phyloP scores from a whole-genome alignment of 495 filamentous ascomycete genomes.

The Xylaria scruposa region DNA sequence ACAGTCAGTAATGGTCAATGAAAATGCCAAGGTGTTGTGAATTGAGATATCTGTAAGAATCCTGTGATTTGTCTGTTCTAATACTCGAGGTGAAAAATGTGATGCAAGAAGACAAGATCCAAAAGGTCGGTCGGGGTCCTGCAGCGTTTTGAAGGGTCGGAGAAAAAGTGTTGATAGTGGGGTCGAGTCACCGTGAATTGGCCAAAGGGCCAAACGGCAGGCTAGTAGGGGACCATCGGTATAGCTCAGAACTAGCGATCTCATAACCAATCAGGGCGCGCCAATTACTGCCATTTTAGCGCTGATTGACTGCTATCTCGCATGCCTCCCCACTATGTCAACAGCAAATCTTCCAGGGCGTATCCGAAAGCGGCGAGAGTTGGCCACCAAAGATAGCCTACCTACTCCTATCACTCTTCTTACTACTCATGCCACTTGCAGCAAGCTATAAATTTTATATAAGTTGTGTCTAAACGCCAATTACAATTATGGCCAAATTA shows the following conservation, averaged over 20 bases:
- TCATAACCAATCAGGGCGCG: constrained; percentile 1
- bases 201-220: constrained; percentile 3
- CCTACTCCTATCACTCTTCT: no score
- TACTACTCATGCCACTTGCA: no score
- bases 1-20: constrained; percentile 33
- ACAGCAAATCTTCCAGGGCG: not conserved
- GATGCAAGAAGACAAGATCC: constrained; percentile 27
- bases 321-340: not conserved
- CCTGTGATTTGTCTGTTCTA: not conserved
- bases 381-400: not conserved
- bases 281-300: not conserved
- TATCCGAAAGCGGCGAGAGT: constrained; percentile 28
- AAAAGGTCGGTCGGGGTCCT: not conserved
- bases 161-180: constrained; percentile 28
- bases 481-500: no score
- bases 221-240: constrained; percentile 7
- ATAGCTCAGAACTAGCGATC: constrained; percentile 6
- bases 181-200: constrained; percentile 25
- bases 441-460: no score
- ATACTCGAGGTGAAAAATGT: constrained; percentile 18
- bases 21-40: constrained; percentile 15
- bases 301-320: constrained; percentile 8
- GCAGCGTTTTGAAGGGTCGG: constrained; percentile 19
- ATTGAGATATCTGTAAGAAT: constrained; percentile 5
- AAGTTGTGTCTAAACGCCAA: no score